Evolutionary conservation across 2,329 filamentous ascomycete species (phyloP).

Genomic region (Myotisia sp.): DNA sequence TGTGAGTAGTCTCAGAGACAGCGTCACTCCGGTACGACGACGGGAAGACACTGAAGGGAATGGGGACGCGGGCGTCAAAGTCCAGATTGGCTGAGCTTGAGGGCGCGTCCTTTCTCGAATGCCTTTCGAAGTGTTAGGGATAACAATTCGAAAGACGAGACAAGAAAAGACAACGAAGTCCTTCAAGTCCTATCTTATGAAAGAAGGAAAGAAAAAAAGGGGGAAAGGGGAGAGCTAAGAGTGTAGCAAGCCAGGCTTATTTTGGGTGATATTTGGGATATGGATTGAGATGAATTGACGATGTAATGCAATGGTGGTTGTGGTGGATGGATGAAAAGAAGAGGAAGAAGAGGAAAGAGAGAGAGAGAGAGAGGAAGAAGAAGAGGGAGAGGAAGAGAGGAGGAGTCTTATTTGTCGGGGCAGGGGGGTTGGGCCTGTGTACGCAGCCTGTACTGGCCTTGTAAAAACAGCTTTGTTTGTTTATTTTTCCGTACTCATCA

Average conservation of each 20-base stretch:
- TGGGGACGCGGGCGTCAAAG: conserved; percentile 98
- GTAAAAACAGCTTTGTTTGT: neutral
- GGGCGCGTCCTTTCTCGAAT: conserved; percentile 58
- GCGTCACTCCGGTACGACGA: conserved; percentile 80
- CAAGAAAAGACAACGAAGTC: conserved; percentile 35
- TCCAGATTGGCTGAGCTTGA: conserved; percentile 87
- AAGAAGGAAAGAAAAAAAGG: conserved; percentile 10
- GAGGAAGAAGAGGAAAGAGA: conserved; percentile 13
- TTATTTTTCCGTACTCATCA: neutral
- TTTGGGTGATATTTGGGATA: neutral
- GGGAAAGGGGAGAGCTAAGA: conserved; percentile 5
- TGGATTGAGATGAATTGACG: conserved; percentile 5
- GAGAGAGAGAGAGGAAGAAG: conserved; percentile 16
- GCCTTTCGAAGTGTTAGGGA: conserved; percentile 33
- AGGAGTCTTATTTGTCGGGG: conserved; percentile 15
- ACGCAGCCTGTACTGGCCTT: conserved; percentile 3
- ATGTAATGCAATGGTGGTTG: conserved; percentile 9
- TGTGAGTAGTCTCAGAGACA: conserved; percentile 51
- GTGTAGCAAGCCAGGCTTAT: neutral
- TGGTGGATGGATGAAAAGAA: conserved; percentile 15
- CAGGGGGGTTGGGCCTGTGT: conserved; percentile 7
- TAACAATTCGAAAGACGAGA: conserved; percentile 36
- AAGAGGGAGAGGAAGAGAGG: conserved; percentile 8
- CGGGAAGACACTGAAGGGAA: conserved; percentile 99
- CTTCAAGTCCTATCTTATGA: conserved; percentile 14